Base-by-base conservation (phyloP, 352 stramenopile species). In the Pythium aphanidermatum region DNA sequence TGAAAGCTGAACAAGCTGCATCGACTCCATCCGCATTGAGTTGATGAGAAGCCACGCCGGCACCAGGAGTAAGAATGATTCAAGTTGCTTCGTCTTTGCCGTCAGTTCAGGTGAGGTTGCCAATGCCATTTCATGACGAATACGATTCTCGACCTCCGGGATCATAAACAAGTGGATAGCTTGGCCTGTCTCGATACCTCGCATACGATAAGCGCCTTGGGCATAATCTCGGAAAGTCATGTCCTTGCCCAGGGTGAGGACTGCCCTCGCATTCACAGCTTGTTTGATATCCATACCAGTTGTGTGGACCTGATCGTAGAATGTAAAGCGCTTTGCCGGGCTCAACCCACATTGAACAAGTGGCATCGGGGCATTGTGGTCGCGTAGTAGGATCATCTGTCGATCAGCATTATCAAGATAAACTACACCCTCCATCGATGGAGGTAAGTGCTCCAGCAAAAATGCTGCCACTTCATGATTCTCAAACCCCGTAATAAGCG, bases 1-100 rank as follows among this genome's bases (percentile, higher is more conserved):
- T 36, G 92, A 99, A 12, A 99, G 72, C 64, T 99, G 90, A n/a
- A 98, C 85, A 33, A 98, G 96, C 61, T 99, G 97, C 81, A 99
- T 97, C 48, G 98, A 97, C 60, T 99, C 97, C 55, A 97, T 98
- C 23, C 96, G 95, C 95, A 99, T 99, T 55, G 96, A 98, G 76
- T 99, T 99, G 40, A 99, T 91, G 41, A 98, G 87, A 24, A 99
- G 81, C 97, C 97, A 99, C 4, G 85, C 86, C 4, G 83, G 77
- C 20, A 95, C 82, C 5, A 89, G 55, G n/a, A 89, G 49, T 25
- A 91, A 62, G 38, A 84, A 92, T 24, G 70, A 72, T n/a, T 68
- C 42, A 24, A 91, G 53, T 0, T 51, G 27, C 30, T 60, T 56
- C 4, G 53, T 37, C 35, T 51, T 57, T 10, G 38, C 34, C 1